Evolutionary conservation across 805 yeast species (phyloP).

Genomic region (Ogataea pini): DNA sequence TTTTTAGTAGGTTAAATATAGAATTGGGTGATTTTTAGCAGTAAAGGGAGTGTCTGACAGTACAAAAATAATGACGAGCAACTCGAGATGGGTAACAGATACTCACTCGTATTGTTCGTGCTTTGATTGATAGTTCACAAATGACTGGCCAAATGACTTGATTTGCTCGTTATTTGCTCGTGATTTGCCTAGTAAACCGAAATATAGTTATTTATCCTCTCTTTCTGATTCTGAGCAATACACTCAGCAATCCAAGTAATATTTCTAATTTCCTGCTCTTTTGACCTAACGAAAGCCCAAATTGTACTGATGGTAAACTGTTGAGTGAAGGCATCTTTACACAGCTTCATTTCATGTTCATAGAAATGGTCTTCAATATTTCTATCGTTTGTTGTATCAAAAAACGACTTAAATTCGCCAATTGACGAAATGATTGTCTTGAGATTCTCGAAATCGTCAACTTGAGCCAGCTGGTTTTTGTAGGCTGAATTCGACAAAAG

Average conservation of each 20-base stretch:
- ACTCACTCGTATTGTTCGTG: no score
- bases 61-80: constrained; percentile 9
- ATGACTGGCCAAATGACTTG: not conserved
- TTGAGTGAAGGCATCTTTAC: constrained; percentile 93
- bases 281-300: constrained; percentile 96
- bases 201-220: constrained; percentile 87
- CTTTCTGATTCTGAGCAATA: constrained; percentile 97
- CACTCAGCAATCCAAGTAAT: constrained; percentile 99
- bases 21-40: not conserved
- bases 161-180: not conserved
- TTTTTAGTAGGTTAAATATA: not conserved
- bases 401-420: constrained; percentile 64
- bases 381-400: constrained; percentile 50
- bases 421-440: constrained; percentile 62
- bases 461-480: constrained; percentile 64
- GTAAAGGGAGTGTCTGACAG: not conserved
- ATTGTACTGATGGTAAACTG: constrained; percentile 88
- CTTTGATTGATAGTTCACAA: no score
- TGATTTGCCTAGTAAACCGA: constrained; percentile 60
- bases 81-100: no score
- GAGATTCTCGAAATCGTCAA: constrained; percentile 86
- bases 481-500: constrained; percentile 67
- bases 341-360: constrained; percentile 85
- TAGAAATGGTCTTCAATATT: constrained; percentile 94
- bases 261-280: constrained; percentile 95